phyloP scores from a whole-genome alignment of 108 stramenopile species.

The Cyclotella sp. region DNA sequence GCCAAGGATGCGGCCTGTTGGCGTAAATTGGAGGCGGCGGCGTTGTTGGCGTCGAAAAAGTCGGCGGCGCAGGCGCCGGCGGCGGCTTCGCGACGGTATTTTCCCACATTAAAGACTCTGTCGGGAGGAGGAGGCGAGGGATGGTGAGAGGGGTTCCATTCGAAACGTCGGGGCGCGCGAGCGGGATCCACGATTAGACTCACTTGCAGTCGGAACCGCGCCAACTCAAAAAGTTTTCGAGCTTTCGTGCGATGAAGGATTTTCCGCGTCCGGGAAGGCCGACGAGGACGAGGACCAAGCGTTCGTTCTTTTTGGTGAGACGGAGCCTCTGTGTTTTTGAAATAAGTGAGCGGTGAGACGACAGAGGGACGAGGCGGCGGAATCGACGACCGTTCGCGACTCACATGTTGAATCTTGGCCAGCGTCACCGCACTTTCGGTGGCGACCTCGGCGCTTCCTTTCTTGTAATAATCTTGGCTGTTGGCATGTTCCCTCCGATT shows the following conservation, averaged over 20 bases:
- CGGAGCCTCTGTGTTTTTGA: slow-evolving; percentile 57
- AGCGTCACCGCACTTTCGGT: slow-evolving; percentile 68
- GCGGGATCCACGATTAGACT: background rate
- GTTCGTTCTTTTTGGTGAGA: slow-evolving; percentile 70
- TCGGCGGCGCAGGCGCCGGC: slow-evolving; percentile 76
- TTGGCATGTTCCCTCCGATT: background rate
- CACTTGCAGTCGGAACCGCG: slow-evolving; percentile 65
- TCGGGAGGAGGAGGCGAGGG: background rate
- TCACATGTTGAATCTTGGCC: slow-evolving; percentile 75
- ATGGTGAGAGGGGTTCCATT: background rate
- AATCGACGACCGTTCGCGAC: slow-evolving; percentile 16
- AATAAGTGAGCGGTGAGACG: background rate
- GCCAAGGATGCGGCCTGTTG: slow-evolving; percentile 76
- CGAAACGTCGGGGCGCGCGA: background rate
- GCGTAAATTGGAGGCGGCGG: slow-evolving; percentile 65
- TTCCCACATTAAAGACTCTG: slow-evolving; percentile 90
- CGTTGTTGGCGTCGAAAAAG: slow-evolving; percentile 84
- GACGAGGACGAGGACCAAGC: slow-evolving; percentile 83
- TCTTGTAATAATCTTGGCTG: slow-evolving; percentile 64
- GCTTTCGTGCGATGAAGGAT: slow-evolving; percentile 90
- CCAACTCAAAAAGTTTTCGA: slow-evolving; percentile 85
- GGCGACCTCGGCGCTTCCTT: slow-evolving; percentile 71
- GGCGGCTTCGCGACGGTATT: slow-evolving; percentile 81
- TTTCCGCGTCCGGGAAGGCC: slow-evolving; percentile 92
- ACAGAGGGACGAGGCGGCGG: no score